Evolutionary conservation across 2,329 filamentous ascomycete genomes (phyloP), one percentile per base, ranked within the genome.

Genomic region (Ilyonectria robusta): DNA sequence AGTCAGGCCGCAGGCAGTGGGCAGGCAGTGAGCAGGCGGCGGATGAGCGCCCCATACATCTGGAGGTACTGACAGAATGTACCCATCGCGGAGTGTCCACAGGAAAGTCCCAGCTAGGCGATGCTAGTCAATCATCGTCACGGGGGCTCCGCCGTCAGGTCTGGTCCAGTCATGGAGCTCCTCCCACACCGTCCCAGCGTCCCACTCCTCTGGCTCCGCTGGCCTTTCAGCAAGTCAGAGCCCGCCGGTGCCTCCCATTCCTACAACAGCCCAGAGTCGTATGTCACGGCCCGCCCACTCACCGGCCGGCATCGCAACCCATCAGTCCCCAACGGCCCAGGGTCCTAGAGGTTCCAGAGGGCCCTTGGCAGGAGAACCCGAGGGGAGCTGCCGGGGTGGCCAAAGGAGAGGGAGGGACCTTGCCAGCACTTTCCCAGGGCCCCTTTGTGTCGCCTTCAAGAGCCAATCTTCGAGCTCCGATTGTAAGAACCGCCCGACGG

Each of bases 401-500:
- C 51, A 53, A 58, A 44, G 15, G 40, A n/a, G 37, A 29, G 62
- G 66, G 63, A 33, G 59, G 48, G 54, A 31, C 35, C 50, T 46
- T 29, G 40, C 40, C 40, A 42, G 40, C 40, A 42, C 17, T 17
- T 42, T 42, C 40, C 50, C 33, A 56, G 62, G 62, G 48, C 51
- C 48, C 40, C 29, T 44, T 50, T 19, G 23, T 31, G 46, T 33
- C 37, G 47, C 37, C 58, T 13, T 29, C 51, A 46, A 6, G 40
- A 58, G 3, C 73, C 73, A 75, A 73, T 73, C 60, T 64, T 4
- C 37, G 21, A 26, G 6, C 23, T 19, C 51, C 17, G 42, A 66
- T 76, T 72, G 74, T 75, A 60, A 76, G 67, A 76, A 76, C 66
- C 73, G 29, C 62, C 65, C 59, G 72, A 75, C 69, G 31, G 69